These are phyloP conservation scores for Penicillium alfredii DNA, from an alignment of 495 filamentous ascomycete genomes.

Conservation along the genomic window DNA sequence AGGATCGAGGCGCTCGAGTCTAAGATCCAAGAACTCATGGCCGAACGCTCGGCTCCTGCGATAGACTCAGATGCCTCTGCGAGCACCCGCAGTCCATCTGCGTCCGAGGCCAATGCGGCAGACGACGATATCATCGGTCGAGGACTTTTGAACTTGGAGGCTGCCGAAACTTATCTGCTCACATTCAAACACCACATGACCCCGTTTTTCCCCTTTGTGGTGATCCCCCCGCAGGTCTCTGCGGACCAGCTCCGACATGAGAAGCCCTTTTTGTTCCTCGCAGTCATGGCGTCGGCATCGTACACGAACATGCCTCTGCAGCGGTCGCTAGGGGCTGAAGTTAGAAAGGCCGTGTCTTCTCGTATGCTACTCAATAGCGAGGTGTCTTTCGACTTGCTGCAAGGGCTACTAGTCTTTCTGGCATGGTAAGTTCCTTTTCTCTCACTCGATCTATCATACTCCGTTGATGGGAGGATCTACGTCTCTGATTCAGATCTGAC, in stretches of 20 bases:
- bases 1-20: constrained; percentile 21
- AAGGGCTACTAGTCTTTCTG: constrained; percentile 42
- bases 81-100: not conserved
- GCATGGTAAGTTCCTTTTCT: constrained; percentile 33
- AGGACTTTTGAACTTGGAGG: constrained; percentile 7
- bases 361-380: constrained; percentile 42
- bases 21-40: constrained; percentile 11
- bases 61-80: not conserved
- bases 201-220: constrained; percentile 33
- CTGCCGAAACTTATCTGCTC: constrained; percentile 20
- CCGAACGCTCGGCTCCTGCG: constrained; percentile 4
- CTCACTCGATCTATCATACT: constrained; percentile 4
- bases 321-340: constrained; percentile 27
- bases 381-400: constrained; percentile 43
- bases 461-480: constrained; percentile 1
- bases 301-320: constrained; percentile 34
- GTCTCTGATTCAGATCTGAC: constrained; percentile 6
- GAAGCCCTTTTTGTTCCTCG: constrained; percentile 28
- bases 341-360: constrained; percentile 35
- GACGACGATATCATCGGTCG: constrained; percentile 24
- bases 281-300: constrained; percentile 34
- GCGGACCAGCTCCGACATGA: constrained; percentile 16
- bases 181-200: constrained; percentile 14
- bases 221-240: constrained; percentile 12
- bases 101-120: constrained; percentile 3